phyloP scores from a whole-genome alignment of 2,329 filamentous ascomycete genomes.

The Colletotrichum incanum region DNA sequence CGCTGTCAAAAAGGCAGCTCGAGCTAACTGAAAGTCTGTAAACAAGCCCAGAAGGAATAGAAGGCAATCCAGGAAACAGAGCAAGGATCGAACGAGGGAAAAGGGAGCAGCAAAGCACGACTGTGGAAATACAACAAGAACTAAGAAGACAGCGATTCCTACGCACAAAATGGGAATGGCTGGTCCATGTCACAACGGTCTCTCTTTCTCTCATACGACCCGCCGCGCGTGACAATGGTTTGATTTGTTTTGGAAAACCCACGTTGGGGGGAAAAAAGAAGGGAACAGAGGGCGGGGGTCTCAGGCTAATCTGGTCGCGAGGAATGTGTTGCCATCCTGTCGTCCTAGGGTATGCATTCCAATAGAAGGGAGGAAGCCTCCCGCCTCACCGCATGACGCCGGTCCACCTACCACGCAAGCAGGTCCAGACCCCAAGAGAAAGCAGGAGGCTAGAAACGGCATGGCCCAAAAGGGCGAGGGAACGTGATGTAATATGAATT shows the following conservation, averaged over 20 bases:
- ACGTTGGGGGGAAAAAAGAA: background rate
- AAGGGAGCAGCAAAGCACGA: background rate
- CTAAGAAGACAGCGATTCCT: background rate
- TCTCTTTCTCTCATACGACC: background rate
- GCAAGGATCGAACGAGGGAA: background rate
- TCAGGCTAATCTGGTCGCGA: constrained; percentile 35
- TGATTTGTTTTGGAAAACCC: background rate
- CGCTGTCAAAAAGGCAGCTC: background rate
- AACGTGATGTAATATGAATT: constrained; percentile 41
- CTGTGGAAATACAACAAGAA: background rate
- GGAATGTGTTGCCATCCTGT: constrained; percentile 37
- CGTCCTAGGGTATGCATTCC: constrained; percentile 36
- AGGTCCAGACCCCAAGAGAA: background rate
- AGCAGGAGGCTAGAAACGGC: background rate
- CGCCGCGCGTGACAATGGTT: constrained; percentile 14
- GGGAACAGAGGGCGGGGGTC: constrained; percentile 10
- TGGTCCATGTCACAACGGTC: constrained; percentile 9
- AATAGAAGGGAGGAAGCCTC: constrained; percentile 27
- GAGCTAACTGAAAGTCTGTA: background rate
- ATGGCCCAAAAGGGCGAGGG: background rate
- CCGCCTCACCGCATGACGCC: background rate
- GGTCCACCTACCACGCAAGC: background rate
- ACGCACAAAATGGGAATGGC: constrained; percentile 3
- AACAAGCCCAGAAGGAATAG: constrained; percentile 27
- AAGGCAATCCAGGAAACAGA: constrained; percentile 2